Evolutionary conservation across 495 filamentous ascomycete species (phyloP).

Genomic region (Hyphodiscus hymeniophilus): DNA sequence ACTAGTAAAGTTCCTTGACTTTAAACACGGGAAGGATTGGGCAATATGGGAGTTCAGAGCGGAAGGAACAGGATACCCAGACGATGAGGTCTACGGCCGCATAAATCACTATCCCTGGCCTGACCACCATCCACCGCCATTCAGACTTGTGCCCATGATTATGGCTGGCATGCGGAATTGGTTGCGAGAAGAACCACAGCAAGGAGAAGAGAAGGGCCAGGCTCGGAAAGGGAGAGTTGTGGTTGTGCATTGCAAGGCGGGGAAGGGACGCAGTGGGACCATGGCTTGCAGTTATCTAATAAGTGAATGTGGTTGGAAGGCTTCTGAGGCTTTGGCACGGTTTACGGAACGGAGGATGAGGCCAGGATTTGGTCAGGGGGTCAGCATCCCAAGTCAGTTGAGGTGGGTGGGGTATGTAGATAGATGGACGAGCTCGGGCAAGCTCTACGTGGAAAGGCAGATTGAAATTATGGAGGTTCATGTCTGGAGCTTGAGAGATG

Average conservation of each 20-base stretch:
- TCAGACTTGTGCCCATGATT: slow-evolving; percentile 77
- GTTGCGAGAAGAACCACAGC: slow-evolving; percentile 37
- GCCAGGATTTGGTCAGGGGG: slow-evolving; percentile 75
- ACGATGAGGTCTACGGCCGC: slow-evolving; percentile 73
- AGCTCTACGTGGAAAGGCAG: slow-evolving; percentile 73
- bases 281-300: slow-evolving; percentile 83
- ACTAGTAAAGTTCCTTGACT: slow-evolving; percentile 78
- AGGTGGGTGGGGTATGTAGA: slow-evolving; percentile 88
- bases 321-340: slow-evolving; percentile 64
- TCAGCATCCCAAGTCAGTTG: slow-evolving; percentile 89
- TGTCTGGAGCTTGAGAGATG: slow-evolving; percentile 80
- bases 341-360: slow-evolving; percentile 90
- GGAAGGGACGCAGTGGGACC: slow-evolving; percentile 91
- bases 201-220: slow-evolving; percentile 14
- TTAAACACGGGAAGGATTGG: slow-evolving; percentile 75
- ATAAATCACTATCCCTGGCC: slow-evolving; percentile 92
- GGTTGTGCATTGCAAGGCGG: slow-evolving; percentile 96
- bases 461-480: slow-evolving; percentile 86
- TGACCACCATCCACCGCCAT: slow-evolving; percentile 95
- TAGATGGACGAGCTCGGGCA: slow-evolving; percentile 64
- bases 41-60: slow-evolving; percentile 96
- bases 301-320: slow-evolving; percentile 77
- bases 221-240: slow-evolving; percentile 46
- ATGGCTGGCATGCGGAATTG: slow-evolving; percentile 86
- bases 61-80: slow-evolving; percentile 91